phyloP scores from a whole-genome alignment of 306 rosid species.

The Sesbania bispinosa region DNA sequence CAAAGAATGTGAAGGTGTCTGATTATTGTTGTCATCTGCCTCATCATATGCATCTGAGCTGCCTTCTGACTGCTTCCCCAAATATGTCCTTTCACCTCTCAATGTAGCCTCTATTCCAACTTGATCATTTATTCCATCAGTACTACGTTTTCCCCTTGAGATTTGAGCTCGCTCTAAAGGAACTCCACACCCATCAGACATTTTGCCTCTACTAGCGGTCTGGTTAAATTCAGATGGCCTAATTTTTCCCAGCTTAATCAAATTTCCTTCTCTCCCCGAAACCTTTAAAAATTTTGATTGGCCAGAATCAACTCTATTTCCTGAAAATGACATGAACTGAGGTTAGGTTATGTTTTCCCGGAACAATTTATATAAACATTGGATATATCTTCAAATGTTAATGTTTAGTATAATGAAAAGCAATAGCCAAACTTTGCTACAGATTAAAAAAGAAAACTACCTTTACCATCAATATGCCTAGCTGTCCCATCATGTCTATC shows the following conservation, averaged over 20 bases:
- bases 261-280: constrained; percentile 65
- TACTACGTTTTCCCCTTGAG: constrained; percentile 37
- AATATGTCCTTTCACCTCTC: constrained; percentile 43
- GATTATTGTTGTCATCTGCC: constrained; percentile 42
- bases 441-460: constrained; percentile 12
- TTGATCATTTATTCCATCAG: constrained; percentile 40
- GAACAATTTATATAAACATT: not conserved
- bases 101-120: constrained; percentile 34
- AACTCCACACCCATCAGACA: constrained; percentile 48
- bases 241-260: constrained; percentile 70
- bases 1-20: constrained; percentile 48
- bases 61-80: constrained; percentile 61
- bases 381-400: constrained; percentile 8
- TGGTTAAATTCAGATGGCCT: constrained; percentile 46
- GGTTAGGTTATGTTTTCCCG: not conserved
- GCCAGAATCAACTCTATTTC: constrained; percentile 45
- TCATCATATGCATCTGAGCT: constrained; percentile 44
- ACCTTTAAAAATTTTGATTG: constrained; percentile 56
- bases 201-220: constrained; percentile 43
- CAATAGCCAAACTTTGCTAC: not conserved
- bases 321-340: constrained; percentile 38
- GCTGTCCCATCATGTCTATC: constrained; percentile 45
- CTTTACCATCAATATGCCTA: constrained; percentile 47
- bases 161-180: constrained; percentile 36
- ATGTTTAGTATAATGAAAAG: not conserved